Evolutionary conservation across 495 filamentous ascomycete genomes (phyloP).

Genomic region (Penicillium psychrofluorescens): DNA sequence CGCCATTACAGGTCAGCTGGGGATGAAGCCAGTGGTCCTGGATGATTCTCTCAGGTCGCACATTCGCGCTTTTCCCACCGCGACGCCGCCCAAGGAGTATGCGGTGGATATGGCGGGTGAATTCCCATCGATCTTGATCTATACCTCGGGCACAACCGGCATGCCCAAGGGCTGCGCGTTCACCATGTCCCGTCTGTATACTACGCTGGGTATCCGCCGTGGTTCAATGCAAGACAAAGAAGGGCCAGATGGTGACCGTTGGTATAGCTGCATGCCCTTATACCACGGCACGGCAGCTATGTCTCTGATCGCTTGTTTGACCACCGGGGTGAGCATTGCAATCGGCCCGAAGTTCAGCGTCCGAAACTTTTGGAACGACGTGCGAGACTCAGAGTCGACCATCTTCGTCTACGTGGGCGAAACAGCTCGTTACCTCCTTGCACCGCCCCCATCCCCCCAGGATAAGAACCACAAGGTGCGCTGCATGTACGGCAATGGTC

Average conservation of each 20-base stretch:
- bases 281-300: conserved; percentile 73
- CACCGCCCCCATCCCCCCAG: conserved; percentile 53
- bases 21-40: conserved; percentile 47
- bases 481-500: conserved; percentile 68
- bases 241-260: conserved; percentile 48
- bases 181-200: conserved; percentile 34
- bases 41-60: conserved; percentile 36
- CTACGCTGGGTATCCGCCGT: conserved; percentile 16
- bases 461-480: conserved; percentile 61
- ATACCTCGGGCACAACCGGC: conserved; percentile 66
- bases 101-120: conserved; percentile 35
- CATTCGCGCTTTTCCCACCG: conserved; percentile 41
- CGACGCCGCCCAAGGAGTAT: conserved; percentile 29
- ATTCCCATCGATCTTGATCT: conserved; percentile 56
- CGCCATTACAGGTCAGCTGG: conserved; percentile 42
- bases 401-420: conserved; percentile 81
- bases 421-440: conserved; percentile 67
- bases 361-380: conserved; percentile 66
- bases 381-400: conserved; percentile 60
- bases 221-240: conserved; percentile 16
- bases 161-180: conserved; percentile 56
- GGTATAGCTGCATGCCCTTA: conserved; percentile 74
- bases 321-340: conserved; percentile 54
- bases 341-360: conserved; percentile 65
- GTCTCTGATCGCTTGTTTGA: conserved; percentile 43